phyloP scores from a whole-genome alignment of 768 basidiomycete genomes.

The Lepiota subincarnata region DNA sequence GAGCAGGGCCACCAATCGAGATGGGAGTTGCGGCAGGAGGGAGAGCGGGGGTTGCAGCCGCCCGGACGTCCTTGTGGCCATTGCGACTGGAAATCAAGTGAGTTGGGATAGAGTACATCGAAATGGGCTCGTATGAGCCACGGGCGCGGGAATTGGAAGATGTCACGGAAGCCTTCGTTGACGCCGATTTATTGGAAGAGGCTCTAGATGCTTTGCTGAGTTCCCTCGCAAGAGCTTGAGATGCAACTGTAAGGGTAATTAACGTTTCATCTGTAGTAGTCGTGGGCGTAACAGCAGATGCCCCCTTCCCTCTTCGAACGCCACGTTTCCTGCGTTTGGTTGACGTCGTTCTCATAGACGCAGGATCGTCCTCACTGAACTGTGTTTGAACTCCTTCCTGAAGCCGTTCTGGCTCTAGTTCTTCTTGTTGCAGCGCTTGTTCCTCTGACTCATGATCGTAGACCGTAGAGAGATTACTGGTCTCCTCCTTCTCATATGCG shows the following conservation, averaged over 20 bases:
- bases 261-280: conserved; percentile 52
- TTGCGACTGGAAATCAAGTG: conserved; percentile 20
- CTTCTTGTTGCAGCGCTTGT: conserved; percentile 37
- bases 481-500: conserved; percentile 39
- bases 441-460: conserved; percentile 51
- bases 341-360: conserved; percentile 64
- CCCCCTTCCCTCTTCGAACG: conserved; percentile 75
- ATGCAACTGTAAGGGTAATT: conserved; percentile 70
- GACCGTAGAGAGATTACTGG: conserved; percentile 48
- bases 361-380: conserved; percentile 32
- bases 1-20: conserved; percentile 23
- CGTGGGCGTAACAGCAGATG: conserved; percentile 28
- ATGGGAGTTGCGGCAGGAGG: conserved; percentile 16
- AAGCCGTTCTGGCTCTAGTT: conserved; percentile 40
- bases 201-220: conserved; percentile 64
- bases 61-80: conserved; percentile 17
- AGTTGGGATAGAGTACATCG: conserved; percentile 40
- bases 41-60: conserved; percentile 15
- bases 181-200: conserved; percentile 30
- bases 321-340: conserved; percentile 83
- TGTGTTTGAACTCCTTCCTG: conserved; percentile 41
- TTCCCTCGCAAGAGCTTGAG: conserved; percentile 80
- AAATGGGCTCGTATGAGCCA: conserved; percentile 40
- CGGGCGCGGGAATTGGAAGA: conserved; percentile 19
- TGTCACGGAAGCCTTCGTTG: conserved; percentile 26